Base-by-base conservation (phyloP, 768 basidiomycete genomes). In the Termitomyces sp. region DNA sequence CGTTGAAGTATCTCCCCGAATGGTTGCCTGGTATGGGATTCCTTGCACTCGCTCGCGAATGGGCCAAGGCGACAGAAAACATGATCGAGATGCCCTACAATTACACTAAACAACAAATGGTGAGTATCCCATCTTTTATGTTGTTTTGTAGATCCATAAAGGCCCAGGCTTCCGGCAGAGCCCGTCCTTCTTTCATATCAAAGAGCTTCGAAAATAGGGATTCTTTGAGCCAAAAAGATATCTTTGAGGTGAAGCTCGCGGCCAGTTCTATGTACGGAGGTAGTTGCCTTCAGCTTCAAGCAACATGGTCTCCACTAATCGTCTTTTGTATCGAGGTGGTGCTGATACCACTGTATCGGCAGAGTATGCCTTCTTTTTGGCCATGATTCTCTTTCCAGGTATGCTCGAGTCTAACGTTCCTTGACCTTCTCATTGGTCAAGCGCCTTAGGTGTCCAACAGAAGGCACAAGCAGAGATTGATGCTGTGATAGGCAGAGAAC, bases 11-110 rank as follows among this genome's bases (percentile, higher is more conserved):
- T 22, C 63, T 86, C 22, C 85, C 85, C 0, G 76, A 78, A 59
- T 82, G 83, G 80, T 62, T 85, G 24, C 84, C 84, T 28, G 83
- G 84, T 0, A 77, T 77, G 45, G 73, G 73, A 0, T 87, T 85
- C 70, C 75, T 83, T 64, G 65, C 69, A 26, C 69, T 73, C 5
- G 84, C 81, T 4, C 62, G 67, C 0, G 62, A 68, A 31, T 81
- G 77, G 77, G 70, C 69, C 7, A 66, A 68, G 56, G 73, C 73
- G 1, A 69, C 78, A 2, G 62, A 67, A 3, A 68, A 72, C 8
- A 75, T 81, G 68, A 67, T 78, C 4, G 72, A 76, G 22, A 67
- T 66, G 6, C 83, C 85, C 0, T 81, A 72, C 46, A 63, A 70
- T 7, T 78, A 71, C 50, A 77, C 77, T 5, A 72, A 75, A 39